Evolutionary conservation across 176 grass and related monocot genomes (phyloP), one percentile per base, ranked within the genome.

Genomic region (Paspalum vaginatum): DNA sequence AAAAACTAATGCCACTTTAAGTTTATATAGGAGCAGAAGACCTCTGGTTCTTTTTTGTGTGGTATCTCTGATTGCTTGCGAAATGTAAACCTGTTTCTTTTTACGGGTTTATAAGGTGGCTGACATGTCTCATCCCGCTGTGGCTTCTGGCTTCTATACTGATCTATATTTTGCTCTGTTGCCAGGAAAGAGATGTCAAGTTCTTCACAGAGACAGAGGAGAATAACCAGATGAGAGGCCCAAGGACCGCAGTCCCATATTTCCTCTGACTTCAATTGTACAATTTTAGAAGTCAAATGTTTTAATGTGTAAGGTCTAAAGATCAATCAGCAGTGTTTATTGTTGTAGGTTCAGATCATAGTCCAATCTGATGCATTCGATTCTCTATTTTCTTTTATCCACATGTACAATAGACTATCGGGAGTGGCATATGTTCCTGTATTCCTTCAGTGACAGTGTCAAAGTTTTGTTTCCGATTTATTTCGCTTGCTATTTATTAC

Each of bases 211-310:
- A 97, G 87, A 97, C 95, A 13, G 95, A 97, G 79, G 95, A 97
- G 87, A 97, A 97, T 80, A 97, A 97, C 62, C 95, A 97, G 88
- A 97, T 97, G 95, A 86, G 95, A 47, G 95, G 95, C n/a, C 95
- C 95, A 43, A 87, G 95, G 62, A 92, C 95, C 1, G 89, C 88
- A 11, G 95, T 97, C 70, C 95, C 95, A 20, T 97, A 97, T 89
- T 97, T 97, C 75, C 92, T 97, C 65, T 97, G 84, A 90, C 77
- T 80, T 81, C 59, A 84, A 26, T 41, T 88, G 89, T 91, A 91
- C 81, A 85, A 89, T 86, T 67, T 78, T 89, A 85, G 83, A 81
- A 81, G 78, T 74, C 81, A 65, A 40, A 40, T 85, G 59, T 89
- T 77, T 86, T 74, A 77, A 82, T 72, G 10, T 85, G 83, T 82